Base-by-base conservation (phyloP, 768 basidiomycete species). In the Kwoniella sp. region DNA sequence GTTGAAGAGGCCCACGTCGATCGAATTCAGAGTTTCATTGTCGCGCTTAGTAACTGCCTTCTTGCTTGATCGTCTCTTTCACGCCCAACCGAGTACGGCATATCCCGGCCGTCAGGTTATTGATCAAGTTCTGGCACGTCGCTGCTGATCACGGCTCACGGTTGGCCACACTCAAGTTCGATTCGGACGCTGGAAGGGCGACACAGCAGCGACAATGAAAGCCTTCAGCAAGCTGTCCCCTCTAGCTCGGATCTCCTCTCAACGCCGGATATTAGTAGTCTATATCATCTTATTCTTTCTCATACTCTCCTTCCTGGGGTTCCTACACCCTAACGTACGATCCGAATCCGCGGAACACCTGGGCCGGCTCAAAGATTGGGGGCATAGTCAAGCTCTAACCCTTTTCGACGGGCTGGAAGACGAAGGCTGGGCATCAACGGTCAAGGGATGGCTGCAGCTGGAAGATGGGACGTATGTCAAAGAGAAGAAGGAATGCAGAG, bases 401-500 rank as follows among this genome's bases (percentile, higher is more conserved):
- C 26, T 51, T 26, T 25, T 51, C 23, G 50, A 51, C 17, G 50
- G 8, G 50, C 23, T 51, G 11, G 23, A 23, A 25, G 50, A 51
- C 9, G 50, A 51, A 25, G 23, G 50, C 4, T 51, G 50, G 50
- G 50, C 23, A 2, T 23, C 50, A 23, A 58, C 23, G 38, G 13
- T 63, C 2, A 55, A 63, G 50, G 54, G 41, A 12, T 56, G 61
- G 61, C n/a, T 55, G 45, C 28, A 55, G 22, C 37, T 26, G 50
- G 34, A 53, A 45, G 15, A 28, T 20, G 41, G 41, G 20, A 17
- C 11, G 41, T 45, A 45, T 45, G 41, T 45, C 41, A 53, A 52
- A 15, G 65, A 64, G 37, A 9, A 38, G 5, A 34, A 38, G 61
- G 54, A 57, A 25, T 73, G 75, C 61, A 30, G 9, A n/a, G 61